Evolutionary conservation across 345 rosid species (phyloP).

Genomic region (Syzygium aqueum): DNA sequence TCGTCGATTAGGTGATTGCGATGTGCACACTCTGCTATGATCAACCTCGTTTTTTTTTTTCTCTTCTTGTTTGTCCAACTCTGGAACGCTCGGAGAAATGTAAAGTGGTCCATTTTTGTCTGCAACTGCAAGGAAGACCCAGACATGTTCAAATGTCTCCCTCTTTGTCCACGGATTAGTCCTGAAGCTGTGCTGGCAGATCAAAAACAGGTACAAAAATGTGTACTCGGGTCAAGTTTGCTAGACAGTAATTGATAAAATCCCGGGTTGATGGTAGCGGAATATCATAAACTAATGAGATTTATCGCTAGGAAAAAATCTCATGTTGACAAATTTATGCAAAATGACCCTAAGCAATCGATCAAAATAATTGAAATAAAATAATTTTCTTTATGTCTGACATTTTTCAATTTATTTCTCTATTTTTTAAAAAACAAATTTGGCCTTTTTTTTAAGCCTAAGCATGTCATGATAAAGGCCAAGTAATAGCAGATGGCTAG

Average conservation of each 20-base stretch:
- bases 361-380: background rate
- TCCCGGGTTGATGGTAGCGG: fast-evolving
- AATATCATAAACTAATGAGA: background rate
- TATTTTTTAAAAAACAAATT: background rate
- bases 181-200: background rate
- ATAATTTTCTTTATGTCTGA: background rate
- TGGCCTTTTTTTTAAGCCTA: background rate
- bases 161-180: background rate
- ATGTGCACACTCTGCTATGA: background rate
- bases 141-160: no score
- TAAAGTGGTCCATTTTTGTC: background rate
- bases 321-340: fast-evolving
- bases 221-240: background rate
- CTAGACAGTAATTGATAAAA: background rate
- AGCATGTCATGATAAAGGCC: background rate
- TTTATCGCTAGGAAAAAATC: background rate
- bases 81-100: background rate
- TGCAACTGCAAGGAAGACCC: background rate
- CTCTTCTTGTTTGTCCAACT: background rate
- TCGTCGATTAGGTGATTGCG: background rate
- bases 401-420: background rate
- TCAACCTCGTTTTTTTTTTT: background rate
- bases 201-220: background rate
- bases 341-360: background rate
- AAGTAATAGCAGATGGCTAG: background rate